These are phyloP conservation scores for Chloranthus sessilifolius DNA, from an alignment of 164 flowering plant species.

Conservation along the genomic window DNA sequence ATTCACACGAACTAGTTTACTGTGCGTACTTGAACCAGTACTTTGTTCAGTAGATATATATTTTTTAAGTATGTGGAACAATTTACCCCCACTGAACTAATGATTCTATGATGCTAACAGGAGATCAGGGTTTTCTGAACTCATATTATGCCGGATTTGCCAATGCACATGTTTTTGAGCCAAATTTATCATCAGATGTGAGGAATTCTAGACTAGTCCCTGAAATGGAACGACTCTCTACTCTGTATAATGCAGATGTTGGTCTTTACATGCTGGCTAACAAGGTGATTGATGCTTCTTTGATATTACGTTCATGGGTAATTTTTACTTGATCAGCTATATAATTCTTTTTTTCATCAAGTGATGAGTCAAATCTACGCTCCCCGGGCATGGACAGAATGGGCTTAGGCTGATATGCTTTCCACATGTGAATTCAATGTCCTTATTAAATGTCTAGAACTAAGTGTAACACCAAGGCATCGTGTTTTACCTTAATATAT, in stretches of 20 bases:
- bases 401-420: no score
- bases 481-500: no score
- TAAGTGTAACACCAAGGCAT: no score
- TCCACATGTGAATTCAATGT: no score
- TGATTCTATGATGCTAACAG: constrained; percentile 31
- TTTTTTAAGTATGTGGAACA: background rate
- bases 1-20: background rate
- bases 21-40: background rate
- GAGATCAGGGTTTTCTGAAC: constrained; percentile 97
- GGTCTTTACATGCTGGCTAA: constrained; percentile 99
- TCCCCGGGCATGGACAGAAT: no score
- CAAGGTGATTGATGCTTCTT: constrained; percentile 45
- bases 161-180: constrained; percentile 87
- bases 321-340: no score
- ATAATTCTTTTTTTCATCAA: no score
- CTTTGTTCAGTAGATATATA: no score
- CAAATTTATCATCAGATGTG: constrained; percentile 47
- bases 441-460: no score
- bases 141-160: constrained; percentile 80
- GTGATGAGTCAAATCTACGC: no score
- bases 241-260: constrained; percentile 97
- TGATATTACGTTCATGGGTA: no score
- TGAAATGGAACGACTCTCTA: constrained; percentile 92
- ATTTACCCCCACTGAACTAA: background rate
- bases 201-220: constrained; percentile 59